phyloP scores from a whole-genome alignment of 306 rosid genomes.

The Chamaecrista fasciculata region DNA sequence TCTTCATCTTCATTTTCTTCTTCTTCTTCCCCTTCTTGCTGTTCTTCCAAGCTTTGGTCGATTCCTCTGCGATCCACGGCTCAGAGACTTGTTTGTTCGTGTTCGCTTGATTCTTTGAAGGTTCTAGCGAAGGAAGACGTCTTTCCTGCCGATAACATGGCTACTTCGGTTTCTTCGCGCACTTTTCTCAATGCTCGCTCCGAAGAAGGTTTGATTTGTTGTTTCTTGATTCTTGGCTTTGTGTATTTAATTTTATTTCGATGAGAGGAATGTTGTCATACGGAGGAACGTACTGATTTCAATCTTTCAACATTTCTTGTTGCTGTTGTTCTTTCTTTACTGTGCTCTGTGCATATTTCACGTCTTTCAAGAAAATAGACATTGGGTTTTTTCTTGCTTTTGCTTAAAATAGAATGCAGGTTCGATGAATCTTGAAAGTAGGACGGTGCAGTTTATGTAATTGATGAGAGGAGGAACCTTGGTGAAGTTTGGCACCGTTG shows the following conservation, averaged over 20 bases:
- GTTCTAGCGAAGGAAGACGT: conserved; percentile 19
- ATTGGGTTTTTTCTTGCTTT: neutral
- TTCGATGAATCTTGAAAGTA: neutral
- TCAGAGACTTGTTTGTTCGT: neutral
- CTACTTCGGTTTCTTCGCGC: conserved; percentile 36
- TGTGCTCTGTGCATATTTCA: neutral
- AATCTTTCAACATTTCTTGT: neutral
- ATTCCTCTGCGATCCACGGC: conserved; percentile 24
- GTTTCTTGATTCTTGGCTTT: neutral
- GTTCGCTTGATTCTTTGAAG: conserved; percentile 23
- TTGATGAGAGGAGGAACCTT: neutral
- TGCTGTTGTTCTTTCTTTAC: neutral
- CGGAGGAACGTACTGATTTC: neutral
- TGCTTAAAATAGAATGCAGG: neutral
- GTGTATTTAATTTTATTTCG: neutral
- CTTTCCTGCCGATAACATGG: conserved; percentile 5
- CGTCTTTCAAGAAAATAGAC: neutral
- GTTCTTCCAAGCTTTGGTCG: neutral
- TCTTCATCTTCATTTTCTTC: neutral
- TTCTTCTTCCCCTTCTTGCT: conserved; percentile 13
- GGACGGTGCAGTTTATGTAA: neutral
- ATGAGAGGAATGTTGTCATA: neutral
- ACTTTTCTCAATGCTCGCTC: conserved; percentile 41
- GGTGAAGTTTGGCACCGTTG: conserved; percentile 14
- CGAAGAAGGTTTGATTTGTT: conserved; percentile 37